Conservation (phyloP, 176 grass and related monocot genomes). For the Melocanna baccifera region DNA sequence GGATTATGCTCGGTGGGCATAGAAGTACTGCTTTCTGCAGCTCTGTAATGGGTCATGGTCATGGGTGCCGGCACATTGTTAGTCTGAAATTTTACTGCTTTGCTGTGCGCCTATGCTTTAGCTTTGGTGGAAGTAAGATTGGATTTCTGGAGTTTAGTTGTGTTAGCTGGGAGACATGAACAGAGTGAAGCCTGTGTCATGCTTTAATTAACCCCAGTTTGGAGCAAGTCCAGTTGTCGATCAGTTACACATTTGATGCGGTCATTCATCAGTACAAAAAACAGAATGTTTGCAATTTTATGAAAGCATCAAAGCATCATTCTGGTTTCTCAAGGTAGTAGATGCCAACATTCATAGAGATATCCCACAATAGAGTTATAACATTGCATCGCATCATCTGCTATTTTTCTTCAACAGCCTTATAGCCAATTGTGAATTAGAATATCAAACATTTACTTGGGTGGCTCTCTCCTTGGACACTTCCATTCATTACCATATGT, state of each 20-base stretch:
- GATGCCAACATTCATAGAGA: too few relatives aligned
- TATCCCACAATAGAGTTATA: neutral
- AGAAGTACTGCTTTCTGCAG: neutral
- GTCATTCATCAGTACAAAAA: neutral
- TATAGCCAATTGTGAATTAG: neutral
- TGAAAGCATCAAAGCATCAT: too few relatives aligned
- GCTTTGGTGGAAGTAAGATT: neutral
- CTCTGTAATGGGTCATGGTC: neutral
- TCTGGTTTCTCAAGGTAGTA: too few relatives aligned
- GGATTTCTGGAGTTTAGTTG: neutral
- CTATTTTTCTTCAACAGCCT: neutral
- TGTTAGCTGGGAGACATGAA: neutral
- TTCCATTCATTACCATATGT: too few relatives aligned
- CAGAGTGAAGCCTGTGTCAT: neutral
- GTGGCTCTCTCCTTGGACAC: too few relatives aligned
- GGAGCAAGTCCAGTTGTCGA: neutral
- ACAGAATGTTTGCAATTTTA: neutral
- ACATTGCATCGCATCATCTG: neutral
- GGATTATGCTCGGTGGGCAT: neutral
- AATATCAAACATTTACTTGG: neutral
- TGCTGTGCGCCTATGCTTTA: neutral
- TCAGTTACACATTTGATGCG: neutral
- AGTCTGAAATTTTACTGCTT: neutral
- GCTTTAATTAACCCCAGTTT: neutral
- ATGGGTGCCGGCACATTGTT: neutral